Evolutionary conservation across 169 alveolate species (phyloP), one percentile per base, ranked within the genome.

Genomic region (Eimeria zaria): DNA sequence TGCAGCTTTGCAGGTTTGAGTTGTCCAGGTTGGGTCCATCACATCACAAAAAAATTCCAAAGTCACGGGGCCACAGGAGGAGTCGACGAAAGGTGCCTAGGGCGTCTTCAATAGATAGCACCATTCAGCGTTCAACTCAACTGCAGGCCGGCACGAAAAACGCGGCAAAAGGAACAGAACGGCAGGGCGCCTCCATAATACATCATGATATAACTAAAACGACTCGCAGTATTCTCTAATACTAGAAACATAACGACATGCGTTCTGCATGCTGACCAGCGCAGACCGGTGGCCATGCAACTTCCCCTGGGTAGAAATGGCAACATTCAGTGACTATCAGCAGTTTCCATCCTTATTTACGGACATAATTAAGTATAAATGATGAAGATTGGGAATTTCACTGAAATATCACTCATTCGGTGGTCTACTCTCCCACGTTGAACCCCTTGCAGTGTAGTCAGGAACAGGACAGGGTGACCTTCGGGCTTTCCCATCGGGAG

Each of bases 1-100:
- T 71, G 81, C 81, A 36, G 81, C 48, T 36, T 8, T 71, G 81
- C 81, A 71, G 81, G 53, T 39, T 71, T 39, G 48, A 67, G 44
- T 67, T 71, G 53, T 36, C 41, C 81, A 71, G 4, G 30, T 39
- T n/a, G 18, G 39, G 48, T 4, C 8, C 27, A n/a, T 71, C 33
- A 71, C 81, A 39, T 69, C 80, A 14, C 81, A 39, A 41, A 39
- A 8, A 41, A 39, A 8, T 33, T 39, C 33, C 14, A 16, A 71
- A 39, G 55, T 12, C 16, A 12, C 53, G 39, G n/a, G 55, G 33
- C 18, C 55, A 18, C 51, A 71, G 27, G 4, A 71, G n/a, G n/a
- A 30, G 53, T 1, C 81, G 33, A 39, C 53, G 4, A 39, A 0
- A 1, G 51, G 30, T 39, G 53, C 81, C 81, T 0, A 14, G 33